phyloP scores from a whole-genome alignment of 2,329 filamentous ascomycete species.

The Rhytidhysteron rufulum region DNA sequence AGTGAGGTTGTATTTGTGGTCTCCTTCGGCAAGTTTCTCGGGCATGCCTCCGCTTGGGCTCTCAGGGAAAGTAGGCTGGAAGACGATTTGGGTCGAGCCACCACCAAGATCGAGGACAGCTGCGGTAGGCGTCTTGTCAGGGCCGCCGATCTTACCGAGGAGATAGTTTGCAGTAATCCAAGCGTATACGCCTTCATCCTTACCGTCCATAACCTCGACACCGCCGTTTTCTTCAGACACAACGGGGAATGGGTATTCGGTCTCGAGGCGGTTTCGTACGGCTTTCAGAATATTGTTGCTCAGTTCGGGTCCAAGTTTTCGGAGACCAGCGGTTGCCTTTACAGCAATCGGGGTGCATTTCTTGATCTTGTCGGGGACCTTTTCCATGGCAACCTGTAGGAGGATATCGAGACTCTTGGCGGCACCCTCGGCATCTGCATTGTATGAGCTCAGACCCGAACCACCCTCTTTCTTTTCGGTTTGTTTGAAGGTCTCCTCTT shows the following conservation, averaged over 20 bases:
- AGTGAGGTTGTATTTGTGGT: constrained; percentile 90
- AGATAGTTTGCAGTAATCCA: constrained; percentile 99
- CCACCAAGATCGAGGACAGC: constrained; percentile 95
- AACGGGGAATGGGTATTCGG: constrained; percentile 89
- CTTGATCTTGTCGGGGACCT: constrained; percentile 84
- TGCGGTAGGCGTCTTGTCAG: constrained; percentile 84
- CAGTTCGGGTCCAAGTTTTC: constrained; percentile 76
- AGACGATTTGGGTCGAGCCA: constrained; percentile 97
- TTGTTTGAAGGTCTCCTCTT: constrained; percentile 90
- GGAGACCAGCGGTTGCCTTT: constrained; percentile 92
- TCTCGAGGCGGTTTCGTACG: constrained; percentile 80
- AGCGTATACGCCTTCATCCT: constrained; percentile 94
- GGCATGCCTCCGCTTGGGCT: constrained; percentile 74
- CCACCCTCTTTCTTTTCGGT: constrained; percentile 80
- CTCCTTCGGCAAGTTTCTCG: constrained; percentile 77
- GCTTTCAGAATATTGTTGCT: constrained; percentile 81
- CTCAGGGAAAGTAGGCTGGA: constrained; percentile 87
- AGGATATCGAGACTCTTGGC: constrained; percentile 86
- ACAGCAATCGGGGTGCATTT: constrained; percentile 94
- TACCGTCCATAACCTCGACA: constrained; percentile 95
- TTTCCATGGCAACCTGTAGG: constrained; percentile 78
- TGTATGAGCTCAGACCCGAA: constrained; percentile 79
- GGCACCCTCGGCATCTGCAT: constrained; percentile 78
- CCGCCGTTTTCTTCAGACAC: constrained; percentile 80
- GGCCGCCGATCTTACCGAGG: constrained; percentile 91